A percentile compares a stretch with the other conserved stretches of the same genome.
These are phyloP conservation scores for Friedmanniomyces endolithicus DNA, from an alignment of 495 filamentous ascomycete species.

Conservation along the genomic window DNA sequence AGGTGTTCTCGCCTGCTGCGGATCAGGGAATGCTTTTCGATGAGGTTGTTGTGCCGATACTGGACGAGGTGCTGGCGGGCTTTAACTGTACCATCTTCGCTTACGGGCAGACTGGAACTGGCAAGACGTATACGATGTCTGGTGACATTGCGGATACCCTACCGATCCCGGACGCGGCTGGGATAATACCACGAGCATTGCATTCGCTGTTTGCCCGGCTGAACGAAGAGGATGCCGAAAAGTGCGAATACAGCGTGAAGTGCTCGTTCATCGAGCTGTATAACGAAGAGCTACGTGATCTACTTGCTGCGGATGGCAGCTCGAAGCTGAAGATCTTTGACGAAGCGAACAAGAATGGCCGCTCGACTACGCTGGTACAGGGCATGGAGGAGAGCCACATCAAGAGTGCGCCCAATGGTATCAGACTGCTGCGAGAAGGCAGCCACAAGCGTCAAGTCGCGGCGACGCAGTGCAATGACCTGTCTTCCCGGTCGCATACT, in stretches of 20 bases:
- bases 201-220: conserved; percentile 77
- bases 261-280: conserved; percentile 98
- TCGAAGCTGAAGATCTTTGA: conserved; percentile 91
- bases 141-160: conserved; percentile 85
- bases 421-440: conserved; percentile 76
- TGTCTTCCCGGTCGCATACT: conserved; percentile 90
- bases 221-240: conserved; percentile 53
- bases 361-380: conserved; percentile 71
- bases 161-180: conserved; percentile 76
- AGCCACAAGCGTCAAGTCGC: conserved; percentile 92
- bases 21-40: conserved; percentile 89
- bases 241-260: conserved; percentile 81
- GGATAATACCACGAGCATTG: conserved; percentile 83
- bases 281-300: conserved; percentile 88
- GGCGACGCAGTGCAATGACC: conserved; percentile 94
- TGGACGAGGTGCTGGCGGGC: conserved; percentile 90
- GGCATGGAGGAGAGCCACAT: conserved; percentile 96
- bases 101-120: conserved; percentile 94
- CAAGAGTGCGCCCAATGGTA: conserved; percentile 67
- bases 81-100: conserved; percentile 99
- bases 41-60: conserved; percentile 78
- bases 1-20: conserved; percentile 89
- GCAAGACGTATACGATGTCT: conserved; percentile 99
- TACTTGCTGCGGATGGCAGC: conserved; percentile 68
- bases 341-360: conserved; percentile 70